phyloP scores from a whole-genome alignment of 2,329 filamentous ascomycete species.

The Colletotrichum falcatum region DNA sequence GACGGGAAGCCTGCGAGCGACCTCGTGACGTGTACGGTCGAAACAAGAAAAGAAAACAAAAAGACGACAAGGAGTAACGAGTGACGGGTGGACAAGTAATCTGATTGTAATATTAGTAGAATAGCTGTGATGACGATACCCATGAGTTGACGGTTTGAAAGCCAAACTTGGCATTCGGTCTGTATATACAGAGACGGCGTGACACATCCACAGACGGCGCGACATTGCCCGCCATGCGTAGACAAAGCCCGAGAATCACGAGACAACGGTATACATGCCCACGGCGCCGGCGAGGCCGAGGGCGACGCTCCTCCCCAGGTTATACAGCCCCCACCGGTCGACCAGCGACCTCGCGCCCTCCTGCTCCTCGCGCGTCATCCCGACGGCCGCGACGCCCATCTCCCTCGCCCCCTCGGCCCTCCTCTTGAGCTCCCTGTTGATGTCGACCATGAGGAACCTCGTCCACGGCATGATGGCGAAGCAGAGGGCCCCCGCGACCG shows the following conservation, averaged over 20 bases:
- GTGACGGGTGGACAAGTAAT: slow-evolving; percentile 1
- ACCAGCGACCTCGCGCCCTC: slow-evolving; percentile 64
- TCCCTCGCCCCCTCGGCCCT: slow-evolving; percentile 55
- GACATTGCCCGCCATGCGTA: no score
- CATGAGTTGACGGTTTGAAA: slow-evolving; percentile 13
- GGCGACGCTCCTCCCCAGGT: slow-evolving; percentile 57
- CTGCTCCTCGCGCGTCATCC: slow-evolving; percentile 52
- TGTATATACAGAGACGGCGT: no score
- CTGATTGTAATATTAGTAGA: slow-evolving; percentile 38
- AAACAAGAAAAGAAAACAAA: background rate
- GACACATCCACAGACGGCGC: no score
- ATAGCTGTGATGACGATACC: slow-evolving; percentile 38
- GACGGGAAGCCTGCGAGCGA: slow-evolving; percentile 27
- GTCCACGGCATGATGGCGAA: slow-evolving; percentile 65
- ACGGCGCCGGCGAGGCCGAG: slow-evolving; percentile 44
- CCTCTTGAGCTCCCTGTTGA: slow-evolving; percentile 61
- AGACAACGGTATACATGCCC: slow-evolving; percentile 47
- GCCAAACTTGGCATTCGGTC: background rate
- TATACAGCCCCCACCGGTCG: slow-evolving; percentile 67
- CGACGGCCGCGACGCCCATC: slow-evolving; percentile 52
- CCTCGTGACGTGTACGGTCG: slow-evolving; percentile 1
- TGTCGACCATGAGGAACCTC: slow-evolving; percentile 56
- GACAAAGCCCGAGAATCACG: slow-evolving; percentile 8
- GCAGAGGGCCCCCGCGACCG: slow-evolving; percentile 58
- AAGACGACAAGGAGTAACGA: background rate